Percentiles rank a stretch among this genome's conserved stretches.
Conservation (phyloP, 805 yeast genomes). For the Lipomyces japonicus region DNA sequence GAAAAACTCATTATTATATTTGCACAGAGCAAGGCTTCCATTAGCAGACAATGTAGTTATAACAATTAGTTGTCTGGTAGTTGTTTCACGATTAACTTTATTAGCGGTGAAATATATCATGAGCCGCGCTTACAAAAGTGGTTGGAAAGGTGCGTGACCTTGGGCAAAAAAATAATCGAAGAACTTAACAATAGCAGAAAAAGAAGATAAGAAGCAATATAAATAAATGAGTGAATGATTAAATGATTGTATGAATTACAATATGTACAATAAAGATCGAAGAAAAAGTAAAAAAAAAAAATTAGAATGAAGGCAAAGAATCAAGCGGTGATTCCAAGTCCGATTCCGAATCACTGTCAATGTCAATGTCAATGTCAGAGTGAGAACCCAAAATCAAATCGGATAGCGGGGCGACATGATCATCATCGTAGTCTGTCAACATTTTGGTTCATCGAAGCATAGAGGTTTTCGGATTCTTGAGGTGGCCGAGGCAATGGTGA, state of each 20-base stretch:
- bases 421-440: not conserved
- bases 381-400: not conserved
- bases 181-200: not conserved
- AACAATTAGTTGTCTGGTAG: no score
- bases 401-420: not conserved
- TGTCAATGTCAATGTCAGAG: not conserved
- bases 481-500: not conserved
- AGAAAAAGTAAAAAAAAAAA: not conserved
- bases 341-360: not conserved
- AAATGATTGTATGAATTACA: no score
- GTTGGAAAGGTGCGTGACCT: no score
- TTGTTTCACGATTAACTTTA: no score
- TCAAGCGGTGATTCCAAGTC: not conserved
- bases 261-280: not conserved
- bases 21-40: no score
- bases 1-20: no score
- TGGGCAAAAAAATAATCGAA: not conserved
- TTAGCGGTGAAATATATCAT: no score
- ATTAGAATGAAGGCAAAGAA: not conserved
- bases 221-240: not conserved
- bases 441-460: not conserved
- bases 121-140: no score
- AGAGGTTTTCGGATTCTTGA: not conserved
- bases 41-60: no score
- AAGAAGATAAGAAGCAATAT: not conserved